phyloP scores from a whole-genome alignment of 345 rosid genomes.

The Camelina sativa region DNA sequence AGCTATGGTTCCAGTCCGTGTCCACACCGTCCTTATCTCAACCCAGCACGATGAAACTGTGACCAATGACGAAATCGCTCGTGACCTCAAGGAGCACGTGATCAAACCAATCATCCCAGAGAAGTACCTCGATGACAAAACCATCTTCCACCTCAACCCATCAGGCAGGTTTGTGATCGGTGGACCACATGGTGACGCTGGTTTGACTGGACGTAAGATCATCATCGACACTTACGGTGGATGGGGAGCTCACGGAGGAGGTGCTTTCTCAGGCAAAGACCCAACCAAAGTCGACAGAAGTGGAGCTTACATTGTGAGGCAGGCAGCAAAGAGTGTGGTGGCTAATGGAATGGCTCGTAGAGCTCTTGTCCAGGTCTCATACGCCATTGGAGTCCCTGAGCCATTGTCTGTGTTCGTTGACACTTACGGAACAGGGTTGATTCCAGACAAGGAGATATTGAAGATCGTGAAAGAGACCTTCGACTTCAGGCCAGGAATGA shows the following conservation, averaged over 20 bases:
- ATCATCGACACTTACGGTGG: constrained; percentile 50
- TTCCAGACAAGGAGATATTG: constrained; percentile 50
- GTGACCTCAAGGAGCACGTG: constrained; percentile 48
- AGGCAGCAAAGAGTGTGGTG: constrained; percentile 48
- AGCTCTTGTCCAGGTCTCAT: constrained; percentile 48
- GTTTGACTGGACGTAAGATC: constrained; percentile 52
- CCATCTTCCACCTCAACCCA: constrained; percentile 52
- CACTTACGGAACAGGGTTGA: constrained; percentile 45
- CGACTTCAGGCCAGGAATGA: constrained; percentile 53
- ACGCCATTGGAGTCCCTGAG: constrained; percentile 50
- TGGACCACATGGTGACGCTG: constrained; percentile 51
- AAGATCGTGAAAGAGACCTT: constrained; percentile 50
- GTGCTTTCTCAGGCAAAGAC: constrained; percentile 49
- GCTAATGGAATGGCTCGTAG: constrained; percentile 50
- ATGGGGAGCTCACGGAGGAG: constrained; percentile 51
- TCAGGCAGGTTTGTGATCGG: constrained; percentile 49
- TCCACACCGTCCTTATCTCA: constrained; percentile 48
- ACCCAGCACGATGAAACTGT: constrained; percentile 51
- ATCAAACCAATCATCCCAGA: constrained; percentile 48
- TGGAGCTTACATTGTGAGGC: constrained; percentile 48
- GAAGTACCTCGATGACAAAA: constrained; percentile 49
- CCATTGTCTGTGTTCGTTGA: constrained; percentile 49
- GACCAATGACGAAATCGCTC: constrained; percentile 52
- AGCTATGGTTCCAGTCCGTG: constrained; percentile 49
- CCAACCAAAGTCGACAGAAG: constrained; percentile 50